phyloP scores from a whole-genome alignment of 2,329 filamentous ascomycete species.

The Penicillium sp. region DNA sequence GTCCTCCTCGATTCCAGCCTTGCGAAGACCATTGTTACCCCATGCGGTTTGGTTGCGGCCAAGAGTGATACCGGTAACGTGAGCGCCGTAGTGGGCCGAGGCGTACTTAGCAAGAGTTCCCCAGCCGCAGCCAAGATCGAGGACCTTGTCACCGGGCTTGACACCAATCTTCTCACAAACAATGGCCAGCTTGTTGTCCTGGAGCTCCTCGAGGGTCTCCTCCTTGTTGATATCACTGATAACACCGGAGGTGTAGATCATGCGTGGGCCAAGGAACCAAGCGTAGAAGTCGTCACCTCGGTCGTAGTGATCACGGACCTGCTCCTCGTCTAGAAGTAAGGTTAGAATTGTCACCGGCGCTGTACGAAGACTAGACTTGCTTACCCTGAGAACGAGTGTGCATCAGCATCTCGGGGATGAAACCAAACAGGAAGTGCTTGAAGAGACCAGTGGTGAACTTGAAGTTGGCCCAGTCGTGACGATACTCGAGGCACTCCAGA shows the following conservation, averaged over 20 bases:
- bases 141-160: conserved; percentile 74
- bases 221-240: conserved; percentile 85
- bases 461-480: conserved; percentile 97
- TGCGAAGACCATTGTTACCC: conserved; percentile 87
- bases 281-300: conserved; percentile 97
- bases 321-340: conserved; percentile 74
- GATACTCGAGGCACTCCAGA: conserved; percentile 85
- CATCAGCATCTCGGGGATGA: conserved; percentile 87
- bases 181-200: conserved; percentile 94
- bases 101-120: conserved; percentile 93
- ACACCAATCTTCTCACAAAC: conserved; percentile 95
- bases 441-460: conserved; percentile 82
- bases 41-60: conserved; percentile 95
- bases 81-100: conserved; percentile 83
- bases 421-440: conserved; percentile 82
- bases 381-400: conserved; percentile 85
- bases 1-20: conserved; percentile 75
- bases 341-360: background rate
- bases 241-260: conserved; percentile 97
- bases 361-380: conserved; percentile 20
- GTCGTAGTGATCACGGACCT: conserved; percentile 97
- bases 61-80: conserved; percentile 86
- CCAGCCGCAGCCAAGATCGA: conserved; percentile 98
- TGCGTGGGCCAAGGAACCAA: conserved; percentile 97
- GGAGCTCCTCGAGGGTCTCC: conserved; percentile 89